phyloP scores from a whole-genome alignment of 2,329 filamentous ascomycete genomes.

The Onygenales sp. region DNA sequence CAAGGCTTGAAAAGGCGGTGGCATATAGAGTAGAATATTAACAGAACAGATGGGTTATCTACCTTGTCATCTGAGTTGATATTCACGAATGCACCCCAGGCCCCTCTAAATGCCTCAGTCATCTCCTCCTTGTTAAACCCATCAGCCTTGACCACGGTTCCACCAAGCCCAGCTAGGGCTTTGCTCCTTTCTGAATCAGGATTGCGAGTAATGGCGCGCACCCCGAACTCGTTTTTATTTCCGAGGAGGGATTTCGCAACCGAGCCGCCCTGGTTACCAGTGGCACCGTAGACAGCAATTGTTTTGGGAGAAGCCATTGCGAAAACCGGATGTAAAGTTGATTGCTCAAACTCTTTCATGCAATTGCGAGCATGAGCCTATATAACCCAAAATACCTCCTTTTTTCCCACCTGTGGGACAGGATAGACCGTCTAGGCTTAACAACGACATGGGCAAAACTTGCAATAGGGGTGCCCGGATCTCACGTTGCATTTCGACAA shows the following conservation, averaged over 20 bases:
- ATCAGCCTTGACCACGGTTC: slow-evolving; percentile 18
- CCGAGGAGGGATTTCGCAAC: not conserved
- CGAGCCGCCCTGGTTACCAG: slow-evolving; percentile 8
- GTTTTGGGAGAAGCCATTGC: slow-evolving; percentile 6
- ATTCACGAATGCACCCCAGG: slow-evolving; percentile 17
- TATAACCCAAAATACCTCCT: not conserved
- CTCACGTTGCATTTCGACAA: not conserved
- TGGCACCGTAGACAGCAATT: slow-evolving; percentile 13
- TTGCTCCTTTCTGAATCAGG: slow-evolving; percentile 14
- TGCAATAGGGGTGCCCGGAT: too few relatives aligned
- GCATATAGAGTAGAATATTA: not conserved
- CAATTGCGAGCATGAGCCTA: not conserved
- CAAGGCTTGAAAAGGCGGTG: not conserved
- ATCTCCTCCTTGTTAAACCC: slow-evolving; percentile 13
- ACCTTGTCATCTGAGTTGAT: slow-evolving; percentile 12
- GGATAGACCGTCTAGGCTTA: too few relatives aligned
- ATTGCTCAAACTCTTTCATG: not conserved
- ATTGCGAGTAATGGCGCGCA: slow-evolving; percentile 11
- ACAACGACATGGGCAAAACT: too few relatives aligned
- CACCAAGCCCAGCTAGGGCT: slow-evolving; percentile 14
- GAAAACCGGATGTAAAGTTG: not conserved
- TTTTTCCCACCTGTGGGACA: not conserved
- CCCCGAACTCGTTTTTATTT: not conserved
- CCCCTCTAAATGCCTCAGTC: slow-evolving; percentile 13
- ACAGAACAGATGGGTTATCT: not conserved